Base-by-base conservation (phyloP, 495 filamentous ascomycete genomes). In the Annulohypoxylon bovei region DNA sequence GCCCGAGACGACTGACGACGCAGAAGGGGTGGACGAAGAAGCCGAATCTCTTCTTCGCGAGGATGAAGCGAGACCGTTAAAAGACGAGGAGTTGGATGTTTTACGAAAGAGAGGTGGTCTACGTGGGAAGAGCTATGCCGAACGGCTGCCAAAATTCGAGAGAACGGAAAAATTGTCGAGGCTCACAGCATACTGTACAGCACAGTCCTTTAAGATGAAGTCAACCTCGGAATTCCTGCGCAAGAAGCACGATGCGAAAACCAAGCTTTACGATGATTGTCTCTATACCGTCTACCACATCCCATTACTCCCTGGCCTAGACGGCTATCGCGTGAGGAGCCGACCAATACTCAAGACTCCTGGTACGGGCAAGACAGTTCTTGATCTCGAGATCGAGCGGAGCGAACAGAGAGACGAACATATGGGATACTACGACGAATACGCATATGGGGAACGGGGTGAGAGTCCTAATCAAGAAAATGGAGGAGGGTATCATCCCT, bases 261-360 rank as follows among this genome's bases (percentile, higher is more conserved):
- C 94, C 40, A 99, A 99, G 78, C 85, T 98, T n/a, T 99, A 99
- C 78, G 96, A 98, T 78, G 96, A 99, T 76, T 98, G 96, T 75
- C 84, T 99, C 18, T 99, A 99, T 73, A 91, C 89, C 4, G 95
- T 95, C 30, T 99, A 98, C 78, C 94, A 98, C 81, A 81, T 97
- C 25, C 95, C 95, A 7, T 78, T 99, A 52, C 81, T 98, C 53
- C 90, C 91, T 6, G 96, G 95, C 0, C 84, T 82, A 44, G 93
- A 95, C 33, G 95, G 96, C 5, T 97, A 93, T 75, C 84, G 95
- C 52, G 78, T 98, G 44, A 85, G 92, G 67, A 98, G 95, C 75
- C 94, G 93, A 72, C 95, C 96, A 1, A 88, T 95, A 32, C 78
- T 98, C 62, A 97, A 97, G 79, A 95, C 89, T 54, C 93, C 95